Base-by-base conservation (phyloP, 2,329 filamentous ascomycete species). In the Aureobasidium zeae region DNA sequence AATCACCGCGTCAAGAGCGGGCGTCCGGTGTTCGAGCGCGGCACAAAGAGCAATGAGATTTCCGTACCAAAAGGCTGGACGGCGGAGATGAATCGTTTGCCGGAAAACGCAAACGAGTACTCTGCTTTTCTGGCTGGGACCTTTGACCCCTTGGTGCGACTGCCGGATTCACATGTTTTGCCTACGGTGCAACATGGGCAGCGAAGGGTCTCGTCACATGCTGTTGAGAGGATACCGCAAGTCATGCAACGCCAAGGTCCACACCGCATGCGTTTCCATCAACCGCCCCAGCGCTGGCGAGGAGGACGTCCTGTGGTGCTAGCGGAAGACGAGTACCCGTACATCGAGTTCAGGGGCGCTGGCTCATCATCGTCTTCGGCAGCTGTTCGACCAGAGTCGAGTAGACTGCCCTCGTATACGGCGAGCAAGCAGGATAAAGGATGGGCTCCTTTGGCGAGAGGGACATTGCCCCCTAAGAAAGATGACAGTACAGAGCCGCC, bases 71-170 rank as follows among this genome's bases (percentile, higher is more conserved):
- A 34, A 2, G 5, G 15, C 3, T 45, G 43, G 43, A 32, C 26
- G n/a, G 20, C 33, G 3, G 43, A 36, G 33, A 36, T 37, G 43
- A 45, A 45, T 7, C 26, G 43, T 4, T 29, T 45, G 4, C 43
- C 43, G 3, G 17, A 8, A 1, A 45, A 45, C n/a, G 43, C 43
- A 22, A 45, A 45, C 8, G 43, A 45, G 25, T 45, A 32, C 20
- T 36, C 32, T 20, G 32, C 32, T 10, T 45, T 32, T 7, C 16
- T 45, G 21, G 6, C 5, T 15, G 34, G 43, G 17, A 19, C 26
- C 5, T 45, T 45, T 26, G 33, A 45, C 16, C 33, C 43, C 3
- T 21, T 45, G 12, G 10, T 24, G 3, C 20, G 28, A 25, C 15
- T 45, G n/a, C 26, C 33, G 12, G 33, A 45, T 32, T 32, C 33